Evolutionary conservation across 257 asterid genomes (phyloP).

Genomic region (Solanum ossicruentum): DNA sequence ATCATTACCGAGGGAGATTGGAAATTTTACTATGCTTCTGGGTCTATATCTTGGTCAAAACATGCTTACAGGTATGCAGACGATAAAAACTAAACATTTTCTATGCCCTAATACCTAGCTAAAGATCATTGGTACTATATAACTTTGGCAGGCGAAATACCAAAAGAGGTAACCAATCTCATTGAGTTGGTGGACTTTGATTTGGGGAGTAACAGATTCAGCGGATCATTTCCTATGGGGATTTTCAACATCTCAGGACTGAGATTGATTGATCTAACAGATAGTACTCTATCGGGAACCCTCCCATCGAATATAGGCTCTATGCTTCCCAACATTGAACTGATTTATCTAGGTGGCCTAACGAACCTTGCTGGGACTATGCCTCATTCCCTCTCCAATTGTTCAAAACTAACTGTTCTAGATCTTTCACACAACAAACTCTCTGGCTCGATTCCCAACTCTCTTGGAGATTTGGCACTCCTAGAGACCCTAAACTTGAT

Average conservation of each 20-base stretch:
- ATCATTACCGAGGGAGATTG: conserved; percentile 7
- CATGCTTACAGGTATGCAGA: background rate
- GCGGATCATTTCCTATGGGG: background rate
- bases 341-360: background rate
- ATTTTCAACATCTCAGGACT: conserved; percentile 5
- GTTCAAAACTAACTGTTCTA: conserved; percentile 1
- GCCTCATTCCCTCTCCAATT: conserved; percentile 15
- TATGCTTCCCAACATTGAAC: conserved; percentile 10
- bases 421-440: conserved; percentile 1
- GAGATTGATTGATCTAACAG: background rate
- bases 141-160: background rate
- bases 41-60: background rate
- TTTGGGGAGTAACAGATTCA: background rate
- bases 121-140: background rate
- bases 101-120: background rate
- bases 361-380: conserved; percentile 12
- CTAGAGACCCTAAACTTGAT: conserved; percentile 14
- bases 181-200: background rate
- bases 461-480: conserved; percentile 16
- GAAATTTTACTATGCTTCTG: conserved; percentile 18
- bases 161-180: background rate
- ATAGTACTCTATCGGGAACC: background rate
- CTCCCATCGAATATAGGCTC: conserved; percentile 14
- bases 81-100: background rate
- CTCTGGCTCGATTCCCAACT: conserved; percentile 18